Percentiles rank a stretch among this genome's conserved stretches.
Conservation (phyloP, 169 alveolate species). For the Besnoitia besnoiti region DNA sequence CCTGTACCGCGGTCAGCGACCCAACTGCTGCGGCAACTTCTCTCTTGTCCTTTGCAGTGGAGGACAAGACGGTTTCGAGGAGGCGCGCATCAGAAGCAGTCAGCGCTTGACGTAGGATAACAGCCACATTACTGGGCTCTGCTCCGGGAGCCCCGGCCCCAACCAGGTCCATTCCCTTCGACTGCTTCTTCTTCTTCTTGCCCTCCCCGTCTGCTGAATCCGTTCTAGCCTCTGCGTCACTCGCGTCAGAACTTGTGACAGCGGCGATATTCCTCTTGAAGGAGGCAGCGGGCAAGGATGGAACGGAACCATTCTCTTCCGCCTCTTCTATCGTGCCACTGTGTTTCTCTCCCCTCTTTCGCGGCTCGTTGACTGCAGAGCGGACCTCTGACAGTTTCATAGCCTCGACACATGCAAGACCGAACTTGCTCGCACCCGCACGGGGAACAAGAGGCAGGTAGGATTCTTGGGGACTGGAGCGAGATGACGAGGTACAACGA, state of each 20-base stretch:
- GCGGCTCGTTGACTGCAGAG: neutral
- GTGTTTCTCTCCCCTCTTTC: neutral
- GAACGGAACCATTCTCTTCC: neutral
- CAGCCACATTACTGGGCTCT: slow-evolving; percentile 22
- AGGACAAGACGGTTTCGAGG: slow-evolving; percentile 24
- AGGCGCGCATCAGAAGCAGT: slow-evolving; percentile 32
- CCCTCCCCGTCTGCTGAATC: neutral
- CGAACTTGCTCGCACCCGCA: neutral
- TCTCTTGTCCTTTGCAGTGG: slow-evolving; percentile 7
- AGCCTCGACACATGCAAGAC: neutral
- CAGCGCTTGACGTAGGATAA: slow-evolving; percentile 50
- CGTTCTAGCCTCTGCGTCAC: neutral
- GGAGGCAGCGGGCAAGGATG: slow-evolving; percentile 4
- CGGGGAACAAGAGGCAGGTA: neutral
- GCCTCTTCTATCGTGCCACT: neutral
- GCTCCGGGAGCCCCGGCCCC: neutral
- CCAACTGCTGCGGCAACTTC: slow-evolving; percentile 51
- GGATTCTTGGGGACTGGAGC: neutral
- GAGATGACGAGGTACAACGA: neutral
- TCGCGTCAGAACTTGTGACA: neutral
- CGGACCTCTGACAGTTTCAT: slow-evolving; percentile 17
- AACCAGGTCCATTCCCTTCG: neutral
- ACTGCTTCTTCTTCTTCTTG: neutral
- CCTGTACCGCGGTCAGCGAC: slow-evolving; percentile 32
- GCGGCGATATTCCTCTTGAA: slow-evolving; percentile 12